Evolutionary conservation across 306 rosid species (phyloP), one percentile per base, ranked within the genome.

Genomic region (Carpinus fangiana): DNA sequence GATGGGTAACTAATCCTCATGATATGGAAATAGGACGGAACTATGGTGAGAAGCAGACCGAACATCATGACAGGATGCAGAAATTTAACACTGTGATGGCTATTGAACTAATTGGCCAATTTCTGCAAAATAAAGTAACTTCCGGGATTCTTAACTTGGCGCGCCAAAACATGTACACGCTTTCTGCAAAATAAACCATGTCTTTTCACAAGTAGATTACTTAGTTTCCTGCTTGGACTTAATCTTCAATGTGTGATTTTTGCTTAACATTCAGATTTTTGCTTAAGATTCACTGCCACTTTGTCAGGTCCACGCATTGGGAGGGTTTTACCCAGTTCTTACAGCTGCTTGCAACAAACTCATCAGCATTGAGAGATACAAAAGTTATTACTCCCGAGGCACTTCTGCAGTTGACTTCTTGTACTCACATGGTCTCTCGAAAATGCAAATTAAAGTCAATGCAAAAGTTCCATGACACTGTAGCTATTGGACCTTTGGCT

Each of bases 241-340:
- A 36, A 7, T 38, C 72, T 43, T 67, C 20, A 62, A 62, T 14
- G 2, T 26, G 36, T 62, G 13, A 26, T 26, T 78, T 55, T 31
- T 2, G 34, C 34, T 31, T 31, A 2, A 31, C 3, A 31, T 2
- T 2, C 34, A 31, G 34, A 31, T 31, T 31, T 28, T 28, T 41
- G 59, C 61, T 73, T n/a, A 78, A 74, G 43, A 45, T 67, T 82
- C 55, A 74, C 66, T 78, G 78, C 79, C 76, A 18, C 67, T 84
- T 79, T 81, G 72, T 84, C 88, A 93, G 99, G 93, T 89, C 90
- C 57, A 74, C 81, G 54, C 97, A 90, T 81, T 95, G 99, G 97
- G 77, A 38, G 70, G 84, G 80, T 79, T 90, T 95, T 85, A 86
- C 77, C 65, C 90, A 80, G 84, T 82, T 86, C 75, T 73, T 95